Evolutionary conservation across 164 flowering plant genomes (phyloP).

Genomic region (Tetrastigma voinierianum): DNA sequence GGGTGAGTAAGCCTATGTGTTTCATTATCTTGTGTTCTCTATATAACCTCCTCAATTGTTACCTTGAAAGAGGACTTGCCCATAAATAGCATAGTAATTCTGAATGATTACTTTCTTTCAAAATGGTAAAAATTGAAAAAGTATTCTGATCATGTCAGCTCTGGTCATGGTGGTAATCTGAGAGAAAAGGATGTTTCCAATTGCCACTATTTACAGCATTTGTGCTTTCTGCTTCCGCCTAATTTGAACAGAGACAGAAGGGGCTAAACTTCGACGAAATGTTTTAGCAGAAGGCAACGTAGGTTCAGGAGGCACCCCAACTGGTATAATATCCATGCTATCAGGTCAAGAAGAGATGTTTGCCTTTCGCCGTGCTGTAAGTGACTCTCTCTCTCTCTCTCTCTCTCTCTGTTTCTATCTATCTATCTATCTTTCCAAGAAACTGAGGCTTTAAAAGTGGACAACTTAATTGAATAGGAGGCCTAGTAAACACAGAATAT

Average conservation of each 20-base stretch:
- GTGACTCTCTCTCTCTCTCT: slow-evolving; percentile 18
- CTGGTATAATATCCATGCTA: slow-evolving; percentile 64
- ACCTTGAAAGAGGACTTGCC: background rate
- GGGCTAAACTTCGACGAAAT: slow-evolving; percentile 73
- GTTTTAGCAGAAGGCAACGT: slow-evolving; percentile 76
- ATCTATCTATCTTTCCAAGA: no score
- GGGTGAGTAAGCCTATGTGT: no score
- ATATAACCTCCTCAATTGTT: background rate
- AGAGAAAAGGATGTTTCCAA: background rate
- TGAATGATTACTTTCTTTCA: background rate
- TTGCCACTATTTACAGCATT: background rate
- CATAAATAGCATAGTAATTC: background rate
- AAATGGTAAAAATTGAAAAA: background rate
- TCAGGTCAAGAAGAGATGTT: slow-evolving; percentile 97
- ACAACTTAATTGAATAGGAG: no score
- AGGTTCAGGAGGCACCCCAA: slow-evolving; percentile 61
- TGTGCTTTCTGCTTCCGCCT: slow-evolving; percentile 41
- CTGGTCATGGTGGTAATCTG: background rate
- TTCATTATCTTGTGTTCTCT: background rate
- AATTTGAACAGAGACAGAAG: slow-evolving; percentile 95
- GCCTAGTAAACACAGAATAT: no score
- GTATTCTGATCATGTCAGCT: background rate
- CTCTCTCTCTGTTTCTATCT: background rate
- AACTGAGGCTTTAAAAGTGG: no score
- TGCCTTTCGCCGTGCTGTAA: slow-evolving; percentile 94